These are phyloP conservation scores for Moesziomyces sp. DNA, from an alignment of 1,284 basidiomycete species.

Conservation along the genomic window DNA sequence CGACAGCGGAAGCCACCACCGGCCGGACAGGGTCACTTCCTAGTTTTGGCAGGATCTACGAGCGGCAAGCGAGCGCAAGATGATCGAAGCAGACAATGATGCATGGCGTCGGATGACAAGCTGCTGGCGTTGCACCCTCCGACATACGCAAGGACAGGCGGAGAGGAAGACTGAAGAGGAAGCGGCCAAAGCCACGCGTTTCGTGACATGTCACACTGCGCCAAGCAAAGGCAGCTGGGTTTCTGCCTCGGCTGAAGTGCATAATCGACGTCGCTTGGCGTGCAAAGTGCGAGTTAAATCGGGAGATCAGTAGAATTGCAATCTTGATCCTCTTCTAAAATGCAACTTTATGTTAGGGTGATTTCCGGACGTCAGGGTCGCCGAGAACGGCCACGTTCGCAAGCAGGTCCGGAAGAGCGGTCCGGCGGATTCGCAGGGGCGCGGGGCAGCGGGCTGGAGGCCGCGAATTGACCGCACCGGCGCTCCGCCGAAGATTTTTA, in stretches of 20 bases:
- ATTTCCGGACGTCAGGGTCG: too few species aligned
- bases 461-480: slow-evolving; percentile 41
- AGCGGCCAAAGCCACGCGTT: not conserved
- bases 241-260: too few species aligned
- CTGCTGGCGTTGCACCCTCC: not conserved
- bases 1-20: too few species aligned
- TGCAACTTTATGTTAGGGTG: too few species aligned
- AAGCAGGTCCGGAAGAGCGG: slow-evolving; percentile 22
- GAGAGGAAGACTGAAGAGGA: too few species aligned
- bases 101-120: not conserved
- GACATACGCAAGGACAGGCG: not conserved
- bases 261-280: too few species aligned
- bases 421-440: slow-evolving; percentile 23
- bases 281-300: too few species aligned
- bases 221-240: too few species aligned
- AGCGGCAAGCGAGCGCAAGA: too few species aligned
- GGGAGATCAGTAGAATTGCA: too few species aligned
- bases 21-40: not conserved
- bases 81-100: not conserved
- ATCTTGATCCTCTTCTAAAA: too few species aligned
- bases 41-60: slow-evolving; percentile 28
- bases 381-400: too few species aligned
- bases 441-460: not conserved
- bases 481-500: not conserved
- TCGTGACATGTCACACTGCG: slow-evolving; percentile 29